Percentiles rank a stretch among this genome's conserved stretches.
Conservation (phyloP, 495 filamentous ascomycete genomes). For the Astrothelium subdiscretum region DNA sequence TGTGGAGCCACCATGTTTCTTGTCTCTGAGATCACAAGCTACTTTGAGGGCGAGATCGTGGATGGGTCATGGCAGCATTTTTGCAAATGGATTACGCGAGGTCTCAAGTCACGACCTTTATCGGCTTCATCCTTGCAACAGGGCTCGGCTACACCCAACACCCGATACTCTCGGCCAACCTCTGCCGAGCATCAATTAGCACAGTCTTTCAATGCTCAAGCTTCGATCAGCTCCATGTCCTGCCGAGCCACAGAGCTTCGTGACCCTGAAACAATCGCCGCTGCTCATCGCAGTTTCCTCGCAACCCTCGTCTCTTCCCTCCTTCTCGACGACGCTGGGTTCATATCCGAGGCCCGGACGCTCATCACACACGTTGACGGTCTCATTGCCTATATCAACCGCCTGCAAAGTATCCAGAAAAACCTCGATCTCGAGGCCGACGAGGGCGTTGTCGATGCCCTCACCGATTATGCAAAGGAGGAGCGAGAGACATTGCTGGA, state of each 20-base stretch:
- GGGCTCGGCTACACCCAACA: background rate
- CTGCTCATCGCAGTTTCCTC: constrained; percentile 67
- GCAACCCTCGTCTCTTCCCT: constrained; percentile 51
- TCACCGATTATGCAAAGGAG: constrained; percentile 57
- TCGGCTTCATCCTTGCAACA: background rate
- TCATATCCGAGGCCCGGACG: constrained; percentile 57
- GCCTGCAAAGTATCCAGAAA: constrained; percentile 59
- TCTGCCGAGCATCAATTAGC: background rate
- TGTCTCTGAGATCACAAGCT: constrained; percentile 70
- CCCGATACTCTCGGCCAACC: background rate
- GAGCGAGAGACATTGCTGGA: constrained; percentile 50
- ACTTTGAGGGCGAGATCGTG: constrained; percentile 83
- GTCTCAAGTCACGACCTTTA: background rate
- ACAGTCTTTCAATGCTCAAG: background rate
- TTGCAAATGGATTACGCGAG: constrained; percentile 33
- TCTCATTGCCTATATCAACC: constrained; percentile 60
- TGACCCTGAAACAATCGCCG: constrained; percentile 75
- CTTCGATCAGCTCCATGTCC: background rate
- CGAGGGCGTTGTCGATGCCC: constrained; percentile 63
- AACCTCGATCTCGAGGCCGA: constrained; percentile 67
- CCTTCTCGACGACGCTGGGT: constrained; percentile 56
- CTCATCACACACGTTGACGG: constrained; percentile 64
- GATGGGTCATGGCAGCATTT: constrained; percentile 60
- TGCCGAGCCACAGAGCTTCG: constrained; percentile 28
- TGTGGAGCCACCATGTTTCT: constrained; percentile 75